These are phyloP conservation scores for Mikania micrantha DNA, from an alignment of 129 eudicot genomes.

Conservation along the genomic window DNA sequence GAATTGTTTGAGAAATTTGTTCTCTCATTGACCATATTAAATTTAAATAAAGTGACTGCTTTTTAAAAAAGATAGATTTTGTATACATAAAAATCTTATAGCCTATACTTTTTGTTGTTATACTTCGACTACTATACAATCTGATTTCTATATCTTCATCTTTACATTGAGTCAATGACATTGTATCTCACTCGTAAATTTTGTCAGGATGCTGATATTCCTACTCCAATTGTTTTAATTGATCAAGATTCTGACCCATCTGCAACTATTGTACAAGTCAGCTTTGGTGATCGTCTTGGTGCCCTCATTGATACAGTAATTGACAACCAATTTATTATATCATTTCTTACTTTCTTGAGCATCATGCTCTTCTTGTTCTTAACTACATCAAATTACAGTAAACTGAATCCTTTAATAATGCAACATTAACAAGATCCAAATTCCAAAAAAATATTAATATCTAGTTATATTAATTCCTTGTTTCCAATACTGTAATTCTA, in stretches of 20 bases:
- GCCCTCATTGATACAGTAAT: constrained; percentile 90
- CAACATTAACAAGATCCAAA: neutral
- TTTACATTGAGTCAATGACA: constrained; percentile 8
- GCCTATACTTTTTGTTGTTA: neutral
- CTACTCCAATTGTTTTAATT: constrained; percentile 75
- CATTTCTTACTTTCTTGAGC: neutral
- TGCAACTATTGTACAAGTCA: constrained; percentile 80
- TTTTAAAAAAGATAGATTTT: neutral
- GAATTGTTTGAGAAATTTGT: neutral
- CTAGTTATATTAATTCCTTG: neutral
- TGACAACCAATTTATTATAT: neutral
- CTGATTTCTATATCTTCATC: constrained; percentile 6
- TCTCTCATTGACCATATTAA: neutral
- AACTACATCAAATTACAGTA: neutral
- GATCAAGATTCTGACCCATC: constrained; percentile 82
- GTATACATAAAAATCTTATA: neutral
- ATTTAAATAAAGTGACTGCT: neutral
- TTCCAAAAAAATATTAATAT: neutral
- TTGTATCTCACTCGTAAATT: constrained; percentile 32
- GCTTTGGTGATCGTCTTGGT: constrained; percentile 98
- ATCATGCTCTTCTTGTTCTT: constrained; percentile 4
- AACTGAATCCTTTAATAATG: constrained; percentile 6
- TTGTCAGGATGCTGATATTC: constrained; percentile 64
- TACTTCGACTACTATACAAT: neutral
- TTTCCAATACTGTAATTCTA: neutral